These are phyloP conservation scores for Candida tibetensis DNA, from an alignment of 805 yeast species.

Conservation along the genomic window DNA sequence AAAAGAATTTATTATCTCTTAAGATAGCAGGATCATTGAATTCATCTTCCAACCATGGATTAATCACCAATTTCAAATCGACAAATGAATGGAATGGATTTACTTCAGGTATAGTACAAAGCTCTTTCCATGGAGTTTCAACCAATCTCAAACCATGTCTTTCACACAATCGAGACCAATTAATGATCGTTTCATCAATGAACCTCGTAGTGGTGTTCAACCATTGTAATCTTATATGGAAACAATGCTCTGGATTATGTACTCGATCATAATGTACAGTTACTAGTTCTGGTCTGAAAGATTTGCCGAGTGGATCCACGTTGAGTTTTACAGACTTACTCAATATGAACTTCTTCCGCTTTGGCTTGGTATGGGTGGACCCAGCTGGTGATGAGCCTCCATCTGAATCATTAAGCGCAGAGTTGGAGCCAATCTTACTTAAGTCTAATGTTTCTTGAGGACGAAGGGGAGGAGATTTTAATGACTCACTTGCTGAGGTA, in stretches of 20 bases:
- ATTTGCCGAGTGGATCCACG: conserved; percentile 68
- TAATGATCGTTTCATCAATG: conserved; percentile 71
- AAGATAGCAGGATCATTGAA: conserved; percentile 42
- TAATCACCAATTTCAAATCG: conserved; percentile 58
- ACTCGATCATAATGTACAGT: conserved; percentile 87
- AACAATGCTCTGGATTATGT: conserved; percentile 93
- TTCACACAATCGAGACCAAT: conserved; percentile 82
- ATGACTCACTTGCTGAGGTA: conserved; percentile 29
- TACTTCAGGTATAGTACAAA: conserved; percentile 67
- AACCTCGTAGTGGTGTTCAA: conserved; percentile 81
- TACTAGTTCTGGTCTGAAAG: conserved; percentile 74
- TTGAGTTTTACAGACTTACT: conserved; percentile 68
- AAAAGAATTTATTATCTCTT: conserved; percentile 59
- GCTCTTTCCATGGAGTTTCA: conserved; percentile 89
- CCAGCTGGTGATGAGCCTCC: conserved; percentile 25
- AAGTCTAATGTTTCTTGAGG: conserved; percentile 20
- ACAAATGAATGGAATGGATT: conserved; percentile 91
- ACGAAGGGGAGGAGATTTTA: conserved; percentile 22
- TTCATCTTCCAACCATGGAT: conserved; percentile 69
- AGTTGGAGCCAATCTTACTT: conserved; percentile 16
- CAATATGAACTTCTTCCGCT: conserved; percentile 48
- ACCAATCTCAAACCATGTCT: conserved; percentile 74
- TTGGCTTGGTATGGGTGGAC: conserved; percentile 20
- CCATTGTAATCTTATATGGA: conserved; percentile 91
- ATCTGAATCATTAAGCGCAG: conserved; percentile 10